Percentiles rank a stretch among this genome's conserved stretches.
Conservation (phyloP, 164 flowering plant genomes). For the Platanus orientalis region DNA sequence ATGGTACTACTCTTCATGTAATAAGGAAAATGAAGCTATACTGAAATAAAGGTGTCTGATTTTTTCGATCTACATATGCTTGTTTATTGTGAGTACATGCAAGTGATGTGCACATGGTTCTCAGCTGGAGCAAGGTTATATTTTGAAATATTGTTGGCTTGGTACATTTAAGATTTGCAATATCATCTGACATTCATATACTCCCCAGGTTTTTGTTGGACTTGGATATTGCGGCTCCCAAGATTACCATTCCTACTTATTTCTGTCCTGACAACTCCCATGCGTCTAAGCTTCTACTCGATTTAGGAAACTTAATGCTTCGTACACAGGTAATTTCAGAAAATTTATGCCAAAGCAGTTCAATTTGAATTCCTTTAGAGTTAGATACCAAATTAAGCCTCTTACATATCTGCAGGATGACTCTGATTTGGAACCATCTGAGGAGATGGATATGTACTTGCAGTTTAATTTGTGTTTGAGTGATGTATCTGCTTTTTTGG, state of each 20-base stretch:
- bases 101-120: neutral
- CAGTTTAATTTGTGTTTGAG: constrained; percentile 83
- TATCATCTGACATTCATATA: constrained; percentile 3
- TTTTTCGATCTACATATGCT: too few relatives aligned
- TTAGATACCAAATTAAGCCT: neutral
- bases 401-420: constrained; percentile 59
- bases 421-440: constrained; percentile 28
- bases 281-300: constrained; percentile 83
- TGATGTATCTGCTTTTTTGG: constrained; percentile 91
- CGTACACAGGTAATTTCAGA: constrained; percentile 56
- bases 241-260: constrained; percentile 85
- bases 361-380: constrained; percentile 3
- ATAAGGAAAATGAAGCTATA: too few relatives aligned
- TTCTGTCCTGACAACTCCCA: constrained; percentile 67
- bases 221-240: constrained; percentile 98
- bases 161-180: neutral
- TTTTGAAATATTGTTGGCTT: neutral
- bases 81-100: neutral
- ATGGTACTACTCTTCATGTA: too few relatives aligned
- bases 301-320: constrained; percentile 82
- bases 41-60: too few relatives aligned
- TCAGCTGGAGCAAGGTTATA: neutral
- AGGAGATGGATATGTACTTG: constrained; percentile 61
- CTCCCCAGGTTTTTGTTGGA: constrained; percentile 80
- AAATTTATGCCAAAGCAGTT: neutral